Base-by-base conservation (phyloP, 768 basidiomycete genomes). In the Boletellus emodensis region DNA sequence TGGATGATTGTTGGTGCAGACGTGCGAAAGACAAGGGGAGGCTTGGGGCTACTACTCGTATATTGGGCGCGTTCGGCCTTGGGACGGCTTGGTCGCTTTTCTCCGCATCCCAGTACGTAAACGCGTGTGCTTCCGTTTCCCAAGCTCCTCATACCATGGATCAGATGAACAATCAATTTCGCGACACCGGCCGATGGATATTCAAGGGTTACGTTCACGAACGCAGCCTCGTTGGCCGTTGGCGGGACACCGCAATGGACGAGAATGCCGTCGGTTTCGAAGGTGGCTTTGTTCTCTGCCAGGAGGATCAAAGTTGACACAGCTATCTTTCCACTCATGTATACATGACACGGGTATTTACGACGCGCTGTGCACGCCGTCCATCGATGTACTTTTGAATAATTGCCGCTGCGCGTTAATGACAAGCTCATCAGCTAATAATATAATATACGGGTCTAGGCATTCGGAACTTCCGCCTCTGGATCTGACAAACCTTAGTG, bases 121-220 rank as follows among this genome's bases (percentile, higher is more conserved):
- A 55, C 30, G 15, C 26, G 8, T 44, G 36, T 35, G 11, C 34
- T 32, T 20, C 34, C 18, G 41, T 52, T 30, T 37, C 44, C 51
- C 54, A 45, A 41, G 37, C 5, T 26, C 37, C 42, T 51, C 5
- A 40, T 2, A 55, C 56, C 43, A 51, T 52, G 51, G 50, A 63
- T 57, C 55, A 77, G 76, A 68, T 56, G 42, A 60, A 73, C 53
- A 58, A 67, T 20, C 60, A 42, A 4, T 56, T 68, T 41, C 56
- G 46, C 32, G 46, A 64, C 44, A 50, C 64, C 13, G 78, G 79
- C 11, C 71, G 63, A 26, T 81, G 73, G 76, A 59, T 81, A 45
- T 80, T 80, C 46, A 76, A 71, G 52, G 79, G 80, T 44, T 81
- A 81, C 57, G 50, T 81, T 40, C 72, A 81, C 45, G 71, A 70